Evolutionary conservation across 1,284 basidiomycete species (phyloP).

Genomic region (Moesziomyces sp.): DNA sequence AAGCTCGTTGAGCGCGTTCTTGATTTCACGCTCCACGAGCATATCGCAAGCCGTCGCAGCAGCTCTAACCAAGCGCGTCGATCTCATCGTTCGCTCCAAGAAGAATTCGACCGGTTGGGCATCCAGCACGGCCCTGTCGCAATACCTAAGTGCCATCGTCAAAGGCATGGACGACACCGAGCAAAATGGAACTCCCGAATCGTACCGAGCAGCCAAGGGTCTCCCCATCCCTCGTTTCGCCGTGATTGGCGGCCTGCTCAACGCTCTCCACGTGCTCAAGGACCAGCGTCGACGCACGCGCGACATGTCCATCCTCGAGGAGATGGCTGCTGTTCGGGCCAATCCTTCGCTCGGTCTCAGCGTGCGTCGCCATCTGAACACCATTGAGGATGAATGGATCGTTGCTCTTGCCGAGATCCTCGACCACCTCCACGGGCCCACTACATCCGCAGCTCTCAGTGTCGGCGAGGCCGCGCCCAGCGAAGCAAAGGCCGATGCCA

Average conservation of each 20-base stretch:
- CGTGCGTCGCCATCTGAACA: conserved; percentile 28
- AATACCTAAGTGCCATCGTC: conserved; percentile 51
- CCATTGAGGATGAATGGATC: conserved; percentile 55
- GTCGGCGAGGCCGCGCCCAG: neutral
- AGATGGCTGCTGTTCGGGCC: conserved; percentile 40
- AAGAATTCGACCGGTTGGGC: conserved; percentile 44
- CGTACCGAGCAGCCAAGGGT: conserved; percentile 33
- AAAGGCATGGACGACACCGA: conserved; percentile 34
- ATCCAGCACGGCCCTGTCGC: conserved; percentile 43
- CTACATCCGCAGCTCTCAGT: neutral
- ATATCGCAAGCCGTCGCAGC: conserved; percentile 53
- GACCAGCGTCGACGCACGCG: conserved; percentile 39
- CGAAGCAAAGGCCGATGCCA: neutral
- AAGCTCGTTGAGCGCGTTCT: conserved; percentile 33
- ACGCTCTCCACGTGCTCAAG: conserved; percentile 53
- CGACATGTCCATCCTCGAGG: conserved; percentile 47
- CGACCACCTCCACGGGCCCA: conserved; percentile 35
- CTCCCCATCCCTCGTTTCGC: conserved; percentile 55
- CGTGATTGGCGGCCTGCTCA: conserved; percentile 58
- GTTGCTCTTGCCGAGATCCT: conserved; percentile 54
- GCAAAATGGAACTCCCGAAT: conserved; percentile 23
- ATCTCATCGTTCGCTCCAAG: conserved; percentile 45
- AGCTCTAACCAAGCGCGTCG: conserved; percentile 54
- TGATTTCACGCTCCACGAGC: conserved; percentile 41
- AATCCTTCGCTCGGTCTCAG: conserved; percentile 47